A percentile compares a stretch with the other conserved stretches of the same genome.
Evolutionary conservation across 176 grass and related monocot species (phyloP).

Genomic region (Raddia distichophylla): DNA sequence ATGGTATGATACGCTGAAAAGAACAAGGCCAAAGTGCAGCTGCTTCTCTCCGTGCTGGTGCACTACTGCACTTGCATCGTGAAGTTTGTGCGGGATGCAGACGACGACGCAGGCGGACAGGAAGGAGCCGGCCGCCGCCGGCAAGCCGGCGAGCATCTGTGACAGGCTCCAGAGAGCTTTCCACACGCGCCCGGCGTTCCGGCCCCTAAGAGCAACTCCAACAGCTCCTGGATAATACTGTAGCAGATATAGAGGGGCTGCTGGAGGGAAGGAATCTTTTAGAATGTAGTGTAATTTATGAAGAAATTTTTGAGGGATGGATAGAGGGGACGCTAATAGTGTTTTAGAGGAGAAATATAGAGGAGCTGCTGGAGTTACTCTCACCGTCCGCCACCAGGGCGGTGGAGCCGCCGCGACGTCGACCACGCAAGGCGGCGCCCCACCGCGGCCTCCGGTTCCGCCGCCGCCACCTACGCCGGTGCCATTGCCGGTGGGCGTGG

Average conservation of each 20-base stretch:
- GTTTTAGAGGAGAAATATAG: no score
- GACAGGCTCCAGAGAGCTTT: constrained; percentile 46
- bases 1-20: no score
- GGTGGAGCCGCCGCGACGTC: neutral
- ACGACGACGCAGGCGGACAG: neutral
- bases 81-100: constrained; percentile 37
- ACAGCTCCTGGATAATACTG: no score
- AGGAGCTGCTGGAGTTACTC: no score
- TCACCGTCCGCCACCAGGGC: constrained; percentile 41
- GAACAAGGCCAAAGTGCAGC: no score
- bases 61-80: neutral
- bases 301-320: no score
- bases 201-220: constrained; percentile 41
- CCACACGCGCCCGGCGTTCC: constrained; percentile 43
- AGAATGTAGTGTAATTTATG: no score
- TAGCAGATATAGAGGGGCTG: no score
- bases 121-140: constrained; percentile 17
- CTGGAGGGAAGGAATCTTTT: no score
- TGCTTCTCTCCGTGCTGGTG: neutral
- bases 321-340: no score
- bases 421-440: constrained; percentile 1
- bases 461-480: neutral
- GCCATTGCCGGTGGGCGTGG: neutral
- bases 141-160: constrained; percentile 32
- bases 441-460: constrained; percentile 1